These are phyloP conservation scores for Perkinsela sp. DNA, from an alignment of 208 protist genomes.

Conservation along the genomic window DNA sequence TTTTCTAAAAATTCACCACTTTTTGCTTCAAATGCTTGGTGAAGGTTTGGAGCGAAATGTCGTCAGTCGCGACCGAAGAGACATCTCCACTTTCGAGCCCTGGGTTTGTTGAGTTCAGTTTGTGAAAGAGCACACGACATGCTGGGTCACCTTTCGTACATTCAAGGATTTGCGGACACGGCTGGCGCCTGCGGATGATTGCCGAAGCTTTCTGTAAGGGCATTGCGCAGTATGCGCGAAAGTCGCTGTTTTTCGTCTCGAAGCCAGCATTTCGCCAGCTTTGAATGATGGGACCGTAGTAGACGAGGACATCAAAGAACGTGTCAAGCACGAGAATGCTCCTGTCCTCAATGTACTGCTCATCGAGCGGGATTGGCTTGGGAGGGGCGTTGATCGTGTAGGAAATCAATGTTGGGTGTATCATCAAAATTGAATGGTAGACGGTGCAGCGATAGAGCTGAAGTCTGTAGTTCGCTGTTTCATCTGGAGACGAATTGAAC, in stretches of 20 bases:
- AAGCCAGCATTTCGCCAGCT: constrained; percentile 74
- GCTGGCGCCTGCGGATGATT: constrained; percentile 66
- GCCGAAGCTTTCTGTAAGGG: constrained; percentile 66
- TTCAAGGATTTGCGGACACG: constrained; percentile 76
- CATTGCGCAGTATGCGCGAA: constrained; percentile 68
- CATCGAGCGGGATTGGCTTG: constrained; percentile 67
- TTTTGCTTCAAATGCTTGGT: constrained; percentile 86
- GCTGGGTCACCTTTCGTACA: constrained; percentile 79
- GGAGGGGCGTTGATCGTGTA: constrained; percentile 72
- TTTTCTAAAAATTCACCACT: constrained; percentile 45
- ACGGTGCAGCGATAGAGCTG: constrained; percentile 77
- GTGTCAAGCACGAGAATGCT: constrained; percentile 91
- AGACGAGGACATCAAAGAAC: constrained; percentile 93
- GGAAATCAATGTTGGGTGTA: constrained; percentile 86
- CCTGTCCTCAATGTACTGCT: constrained; percentile 47
- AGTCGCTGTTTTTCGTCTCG: constrained; percentile 72
- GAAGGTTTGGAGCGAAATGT: constrained; percentile 83
- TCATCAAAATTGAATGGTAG: constrained; percentile 79
- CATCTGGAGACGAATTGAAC: constrained; percentile 90
- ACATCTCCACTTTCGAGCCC: constrained; percentile 24
- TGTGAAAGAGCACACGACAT: constrained; percentile 84
- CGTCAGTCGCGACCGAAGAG: constrained; percentile 84
- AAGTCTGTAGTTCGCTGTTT: constrained; percentile 83
- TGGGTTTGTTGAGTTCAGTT: constrained; percentile 67
- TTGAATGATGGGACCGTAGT: constrained; percentile 78